Evolutionary conservation across 352 stramenopile genomes (phyloP).

Genomic region (Phytophthora boehmeriae): DNA sequence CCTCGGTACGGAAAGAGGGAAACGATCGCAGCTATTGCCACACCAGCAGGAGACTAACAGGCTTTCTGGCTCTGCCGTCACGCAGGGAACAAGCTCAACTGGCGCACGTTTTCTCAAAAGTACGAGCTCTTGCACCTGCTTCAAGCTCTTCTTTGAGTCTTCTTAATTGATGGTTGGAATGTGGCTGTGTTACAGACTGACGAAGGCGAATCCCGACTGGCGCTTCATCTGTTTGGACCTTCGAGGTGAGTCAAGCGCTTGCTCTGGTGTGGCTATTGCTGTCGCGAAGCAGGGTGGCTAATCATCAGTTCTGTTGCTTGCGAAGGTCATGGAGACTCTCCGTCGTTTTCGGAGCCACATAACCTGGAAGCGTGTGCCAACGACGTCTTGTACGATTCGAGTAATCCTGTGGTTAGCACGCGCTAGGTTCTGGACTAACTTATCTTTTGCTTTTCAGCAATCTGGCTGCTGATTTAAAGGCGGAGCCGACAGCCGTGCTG

Average conservation of each 20-base stretch:
- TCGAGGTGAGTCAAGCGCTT: slow-evolving; percentile 44
- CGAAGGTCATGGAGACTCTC: slow-evolving; percentile 74
- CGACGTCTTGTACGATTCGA: slow-evolving; percentile 62
- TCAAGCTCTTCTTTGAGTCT: slow-evolving; percentile 1
- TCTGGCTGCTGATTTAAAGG: slow-evolving; percentile 52
- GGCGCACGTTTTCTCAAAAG: slow-evolving; percentile 82
- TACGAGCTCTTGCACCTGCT: slow-evolving; percentile 20
- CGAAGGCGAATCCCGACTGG: slow-evolving; percentile 69
- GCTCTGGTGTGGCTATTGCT: too few species aligned
- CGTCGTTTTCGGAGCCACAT: slow-evolving; percentile 67
- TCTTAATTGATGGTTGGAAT: not conserved
- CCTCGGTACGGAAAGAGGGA: slow-evolving; percentile 44
- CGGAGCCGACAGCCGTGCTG: slow-evolving; percentile 64
- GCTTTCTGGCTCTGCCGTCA: not conserved
- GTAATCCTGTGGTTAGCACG: too few species aligned
- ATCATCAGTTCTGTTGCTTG: slow-evolving; percentile 7
- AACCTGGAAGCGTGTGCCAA: slow-evolving; percentile 68
- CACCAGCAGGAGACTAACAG: slow-evolving; percentile 1
- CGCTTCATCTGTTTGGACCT: slow-evolving; percentile 71
- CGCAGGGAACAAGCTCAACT: slow-evolving; percentile 86
- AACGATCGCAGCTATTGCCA: too few species aligned
- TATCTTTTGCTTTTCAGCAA: slow-evolving; percentile 30
- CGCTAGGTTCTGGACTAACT: not conserved
- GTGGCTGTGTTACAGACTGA: slow-evolving; percentile 38
- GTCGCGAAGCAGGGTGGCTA: not conserved